phyloP scores from a whole-genome alignment of 805 yeast genomes.

The Kuraishia cidri region DNA sequence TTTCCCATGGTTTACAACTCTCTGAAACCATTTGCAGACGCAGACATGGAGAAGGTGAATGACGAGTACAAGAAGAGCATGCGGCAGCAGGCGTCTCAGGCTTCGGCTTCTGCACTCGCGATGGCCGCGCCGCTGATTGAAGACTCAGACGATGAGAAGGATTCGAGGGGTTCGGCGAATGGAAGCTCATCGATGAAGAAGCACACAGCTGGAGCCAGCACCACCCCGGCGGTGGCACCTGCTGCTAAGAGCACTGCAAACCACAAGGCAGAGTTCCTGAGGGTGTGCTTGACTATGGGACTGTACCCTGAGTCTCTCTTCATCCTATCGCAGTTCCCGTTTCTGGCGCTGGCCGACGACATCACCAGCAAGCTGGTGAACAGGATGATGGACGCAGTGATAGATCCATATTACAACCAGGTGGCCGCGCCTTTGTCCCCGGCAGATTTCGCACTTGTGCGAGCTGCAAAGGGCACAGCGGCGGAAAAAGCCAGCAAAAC shows the following conservation, averaged over 20 bases:
- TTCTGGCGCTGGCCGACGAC: constrained; percentile 42
- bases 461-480: background rate
- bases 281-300: constrained; percentile 49
- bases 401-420: constrained; percentile 36
- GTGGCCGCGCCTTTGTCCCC: constrained; percentile 9
- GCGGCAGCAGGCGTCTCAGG: constrained; percentile 48
- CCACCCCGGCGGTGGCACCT: background rate
- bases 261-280: constrained; percentile 38
- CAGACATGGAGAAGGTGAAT: constrained; percentile 32
- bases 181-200: background rate
- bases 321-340: constrained; percentile 54
- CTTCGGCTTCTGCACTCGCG: constrained; percentile 74
- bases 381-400: constrained; percentile 35
- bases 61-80: constrained; percentile 33
- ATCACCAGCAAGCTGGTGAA: constrained; percentile 37
- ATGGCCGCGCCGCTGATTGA: constrained; percentile 76
- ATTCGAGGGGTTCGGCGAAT: constrained; percentile 4
- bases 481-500: background rate
- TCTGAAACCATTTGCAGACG: constrained; percentile 33
- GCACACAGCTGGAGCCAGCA: no score
- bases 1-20: constrained; percentile 53
- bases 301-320: constrained; percentile 52
- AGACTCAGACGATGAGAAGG: constrained; percentile 42
- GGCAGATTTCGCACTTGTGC: background rate
- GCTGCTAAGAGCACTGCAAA: constrained; percentile 5